Base-by-base conservation (phyloP, 176 grass and related monocot genomes). In the Triticum dicoccoides region DNA sequence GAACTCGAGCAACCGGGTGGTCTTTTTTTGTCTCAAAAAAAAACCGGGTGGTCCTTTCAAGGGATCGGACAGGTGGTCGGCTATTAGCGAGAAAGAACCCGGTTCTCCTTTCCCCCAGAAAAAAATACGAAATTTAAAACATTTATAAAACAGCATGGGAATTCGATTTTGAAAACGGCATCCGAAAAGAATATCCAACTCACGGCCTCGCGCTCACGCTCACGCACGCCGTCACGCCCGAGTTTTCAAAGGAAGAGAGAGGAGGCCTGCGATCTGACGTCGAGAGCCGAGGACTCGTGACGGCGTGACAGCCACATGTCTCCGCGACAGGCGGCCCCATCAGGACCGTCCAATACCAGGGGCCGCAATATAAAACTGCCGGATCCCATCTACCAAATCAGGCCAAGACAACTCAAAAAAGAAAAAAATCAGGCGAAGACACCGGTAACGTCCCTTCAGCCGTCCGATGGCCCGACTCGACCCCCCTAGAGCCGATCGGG, bases 321-420 rank as follows among this genome's bases (percentile, higher is more conserved):
- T 14, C 80, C 4, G 34, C 4, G 20, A 14, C 17, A 42, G 56
- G 65, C 41, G 74, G 42, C 37, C 35, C 73, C 64, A 86, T 90
- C 73, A 0, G 8, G 42, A 7, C 80, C 74, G 85, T 87, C 67
- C 47, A 59, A 87, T 84, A 80, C 89, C 13, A 39, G 68, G 75
- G 37, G 27, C 84, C 45, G 35, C 8, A 8, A 44, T 35, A 79
- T 0, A 78, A 86, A 79, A 79, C 65, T 1, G 15, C 27, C 56
- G 66, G 44, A 41, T 73, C 42, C 23, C 71, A 81, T 86, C 51
- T 39, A 72, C 21, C 21, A 13, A 70, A 90, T 69, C 79, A 34
- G 70, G 45, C 39, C 27, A 56, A 81, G 34, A 23, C 61, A 24
- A 44, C 42, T 44, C 8, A 42, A 10, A 42, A 42, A 42, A 44